A percentile compares a stretch with the other conserved stretches of the same genome.
Conservation (phyloP, 2,329 filamentous ascomycete species). For the Rhynchosporium secalis region DNA sequence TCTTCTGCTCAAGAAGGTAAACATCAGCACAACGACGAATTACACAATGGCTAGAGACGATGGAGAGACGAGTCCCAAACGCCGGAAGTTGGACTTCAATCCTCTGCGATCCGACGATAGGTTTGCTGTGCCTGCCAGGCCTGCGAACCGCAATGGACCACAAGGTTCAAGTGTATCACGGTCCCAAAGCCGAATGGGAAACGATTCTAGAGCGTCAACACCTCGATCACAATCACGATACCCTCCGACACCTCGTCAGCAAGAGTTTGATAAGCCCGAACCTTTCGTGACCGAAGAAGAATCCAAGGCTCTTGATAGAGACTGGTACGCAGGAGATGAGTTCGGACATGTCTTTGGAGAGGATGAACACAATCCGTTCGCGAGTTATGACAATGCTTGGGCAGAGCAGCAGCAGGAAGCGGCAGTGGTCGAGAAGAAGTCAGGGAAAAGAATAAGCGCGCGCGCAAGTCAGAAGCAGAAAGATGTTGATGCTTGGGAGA, state of each 20-base stretch:
- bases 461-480: constrained; percentile 82
- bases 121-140: constrained; percentile 45
- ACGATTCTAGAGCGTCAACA: constrained; percentile 38
- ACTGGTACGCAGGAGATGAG: constrained; percentile 92
- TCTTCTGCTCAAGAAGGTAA: background rate
- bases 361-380: constrained; percentile 90
- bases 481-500: constrained; percentile 97
- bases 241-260: constrained; percentile 45
- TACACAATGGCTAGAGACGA: constrained; percentile 44
- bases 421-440: constrained; percentile 77
- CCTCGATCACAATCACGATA: constrained; percentile 39
- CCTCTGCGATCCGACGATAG: constrained; percentile 55
- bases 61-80: constrained; percentile 54
- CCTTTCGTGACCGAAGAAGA: constrained; percentile 66
- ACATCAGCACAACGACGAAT: background rate
- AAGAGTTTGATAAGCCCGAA: constrained; percentile 62
- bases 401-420: constrained; percentile 72
- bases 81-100: constrained; percentile 65
- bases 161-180: constrained; percentile 42
- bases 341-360: constrained; percentile 83
- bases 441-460: constrained; percentile 68
- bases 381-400: constrained; percentile 69
- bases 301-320: constrained; percentile 74
- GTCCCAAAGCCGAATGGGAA: constrained; percentile 41
- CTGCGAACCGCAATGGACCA: constrained; percentile 28